Evolutionary conservation across 176 grass and related monocot species (phyloP).

Genomic region (Cenchrus fungigraminus): DNA sequence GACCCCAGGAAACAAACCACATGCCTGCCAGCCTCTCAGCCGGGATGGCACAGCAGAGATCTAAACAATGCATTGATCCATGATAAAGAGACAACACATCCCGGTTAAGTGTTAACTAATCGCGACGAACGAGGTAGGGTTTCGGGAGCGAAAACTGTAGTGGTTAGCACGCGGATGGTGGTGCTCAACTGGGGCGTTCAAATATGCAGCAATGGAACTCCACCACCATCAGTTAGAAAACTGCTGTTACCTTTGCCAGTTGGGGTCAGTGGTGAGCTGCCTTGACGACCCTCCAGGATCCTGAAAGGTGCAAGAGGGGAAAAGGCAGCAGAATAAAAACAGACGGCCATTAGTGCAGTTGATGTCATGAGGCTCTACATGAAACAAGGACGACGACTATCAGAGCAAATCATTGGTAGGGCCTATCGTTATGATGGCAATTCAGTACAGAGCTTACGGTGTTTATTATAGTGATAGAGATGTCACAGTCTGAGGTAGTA

Average conservation of each 20-base stretch:
- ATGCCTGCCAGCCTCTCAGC: slow-evolving; percentile 35
- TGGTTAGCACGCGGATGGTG: slow-evolving; percentile 27
- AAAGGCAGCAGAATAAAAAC: slow-evolving; percentile 27
- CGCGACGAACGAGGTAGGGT: not conserved
- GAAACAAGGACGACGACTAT: slow-evolving; percentile 48
- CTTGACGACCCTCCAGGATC: slow-evolving; percentile 21
- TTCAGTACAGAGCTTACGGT: slow-evolving; percentile 13
- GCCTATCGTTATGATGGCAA: slow-evolving; percentile 44
- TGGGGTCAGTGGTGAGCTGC: not conserved
- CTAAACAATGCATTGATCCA: slow-evolving; percentile 32
- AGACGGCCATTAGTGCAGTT: slow-evolving; percentile 16
- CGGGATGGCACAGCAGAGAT: slow-evolving; percentile 3
- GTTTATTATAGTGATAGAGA: slow-evolving; percentile 62
- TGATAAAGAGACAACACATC: slow-evolving; percentile 38
- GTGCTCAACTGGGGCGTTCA: slow-evolving; percentile 18
- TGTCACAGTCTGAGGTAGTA: slow-evolving; percentile 20
- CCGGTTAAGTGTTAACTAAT: slow-evolving; percentile 29
- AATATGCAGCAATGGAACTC: slow-evolving; percentile 27
- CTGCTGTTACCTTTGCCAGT: not conserved
- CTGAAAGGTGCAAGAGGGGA: not conserved
- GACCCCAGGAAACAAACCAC: slow-evolving; percentile 45
- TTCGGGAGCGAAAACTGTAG: not conserved
- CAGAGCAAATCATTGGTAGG: slow-evolving; percentile 79
- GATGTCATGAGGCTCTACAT: slow-evolving; percentile 33
- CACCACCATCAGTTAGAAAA: slow-evolving; percentile 12